phyloP scores from a whole-genome alignment of 225 moss, liverwort and hornwort species.

The Pleurozium schreberi region DNA sequence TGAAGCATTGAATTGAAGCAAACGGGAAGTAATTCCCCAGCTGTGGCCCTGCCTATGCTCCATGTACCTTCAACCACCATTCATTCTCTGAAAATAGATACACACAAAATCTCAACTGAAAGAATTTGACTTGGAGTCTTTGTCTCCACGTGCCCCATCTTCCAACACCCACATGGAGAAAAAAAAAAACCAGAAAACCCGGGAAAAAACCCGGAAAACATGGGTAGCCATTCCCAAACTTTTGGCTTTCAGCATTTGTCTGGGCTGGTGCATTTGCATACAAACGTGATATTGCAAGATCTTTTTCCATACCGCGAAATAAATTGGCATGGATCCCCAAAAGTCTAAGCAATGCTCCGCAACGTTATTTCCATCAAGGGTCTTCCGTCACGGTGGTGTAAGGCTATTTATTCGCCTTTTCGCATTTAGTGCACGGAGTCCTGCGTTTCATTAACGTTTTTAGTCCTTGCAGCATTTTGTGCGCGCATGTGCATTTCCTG shows the following conservation, averaged over 20 bases:
- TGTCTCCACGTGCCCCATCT: not conserved
- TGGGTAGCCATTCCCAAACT: not conserved
- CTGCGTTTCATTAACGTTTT: not conserved
- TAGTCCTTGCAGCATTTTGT: not conserved
- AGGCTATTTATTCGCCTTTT: not conserved
- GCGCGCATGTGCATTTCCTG: not conserved
- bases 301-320: not conserved
- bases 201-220: not conserved
- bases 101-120: not conserved
- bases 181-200: too few relatives aligned
- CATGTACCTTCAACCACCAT: not conserved
- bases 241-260: not conserved
- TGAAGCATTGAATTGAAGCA: not conserved
- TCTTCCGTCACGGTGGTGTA: too few relatives aligned
- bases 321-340: not conserved
- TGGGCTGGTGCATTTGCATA: too few relatives aligned
- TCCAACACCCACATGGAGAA: not conserved
- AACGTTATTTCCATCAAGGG: too few relatives aligned
- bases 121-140: not conserved
- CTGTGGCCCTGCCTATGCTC: not conserved
- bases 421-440: not conserved
- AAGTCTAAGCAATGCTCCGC: too few relatives aligned
- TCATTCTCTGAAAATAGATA: not conserved
- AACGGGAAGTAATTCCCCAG: not conserved
- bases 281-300: not conserved